phyloP scores from a whole-genome alignment of 768 basidiomycete species.

The Rhodotorula babjevae region DNA sequence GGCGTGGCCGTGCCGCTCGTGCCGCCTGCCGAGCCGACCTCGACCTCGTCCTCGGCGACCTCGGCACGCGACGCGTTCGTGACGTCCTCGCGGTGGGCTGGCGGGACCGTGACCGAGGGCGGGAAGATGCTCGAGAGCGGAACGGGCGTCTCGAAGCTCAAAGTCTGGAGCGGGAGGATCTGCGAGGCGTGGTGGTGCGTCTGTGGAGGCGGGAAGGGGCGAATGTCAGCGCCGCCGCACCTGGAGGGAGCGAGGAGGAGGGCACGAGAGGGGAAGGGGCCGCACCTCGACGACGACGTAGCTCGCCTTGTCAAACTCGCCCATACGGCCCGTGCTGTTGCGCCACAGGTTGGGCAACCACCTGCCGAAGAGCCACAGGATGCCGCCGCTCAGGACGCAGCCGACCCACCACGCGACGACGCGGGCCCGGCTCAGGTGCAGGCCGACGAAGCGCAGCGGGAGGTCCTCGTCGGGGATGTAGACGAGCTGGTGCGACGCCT shows the following conservation, averaged over 20 bases:
- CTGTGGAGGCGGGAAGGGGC: too few relatives aligned
- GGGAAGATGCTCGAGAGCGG: constrained; percentile 76
- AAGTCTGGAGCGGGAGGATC: constrained; percentile 62
- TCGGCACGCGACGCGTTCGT: background rate
- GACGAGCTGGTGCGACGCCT: constrained; percentile 65
- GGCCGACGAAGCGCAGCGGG: constrained; percentile 80
- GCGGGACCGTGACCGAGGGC: constrained; percentile 39
- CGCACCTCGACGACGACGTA: constrained; percentile 84
- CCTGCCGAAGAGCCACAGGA: constrained; percentile 73
- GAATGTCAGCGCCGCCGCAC: too few relatives aligned
- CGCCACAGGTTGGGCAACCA: constrained; percentile 95
- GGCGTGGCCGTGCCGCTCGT: background rate
- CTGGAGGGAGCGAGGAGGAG: too few relatives aligned
- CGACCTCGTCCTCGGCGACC: background rate
- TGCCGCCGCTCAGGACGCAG: constrained; percentile 65
- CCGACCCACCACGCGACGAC: constrained; percentile 65
- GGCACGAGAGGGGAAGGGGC: background rate
- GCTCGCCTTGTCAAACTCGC: constrained; percentile 65
- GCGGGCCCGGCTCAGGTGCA: constrained; percentile 63
- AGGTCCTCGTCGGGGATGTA: constrained; percentile 84
- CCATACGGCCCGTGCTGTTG: constrained; percentile 74
- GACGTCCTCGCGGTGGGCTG: constrained; percentile 42
- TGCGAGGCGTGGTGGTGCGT: constrained; percentile 77
- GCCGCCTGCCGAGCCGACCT: constrained; percentile 11
- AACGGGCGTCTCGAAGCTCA: constrained; percentile 63